phyloP scores from a whole-genome alignment of 352 stramenopile species.

The Phytopythium kandeliae region DNA sequence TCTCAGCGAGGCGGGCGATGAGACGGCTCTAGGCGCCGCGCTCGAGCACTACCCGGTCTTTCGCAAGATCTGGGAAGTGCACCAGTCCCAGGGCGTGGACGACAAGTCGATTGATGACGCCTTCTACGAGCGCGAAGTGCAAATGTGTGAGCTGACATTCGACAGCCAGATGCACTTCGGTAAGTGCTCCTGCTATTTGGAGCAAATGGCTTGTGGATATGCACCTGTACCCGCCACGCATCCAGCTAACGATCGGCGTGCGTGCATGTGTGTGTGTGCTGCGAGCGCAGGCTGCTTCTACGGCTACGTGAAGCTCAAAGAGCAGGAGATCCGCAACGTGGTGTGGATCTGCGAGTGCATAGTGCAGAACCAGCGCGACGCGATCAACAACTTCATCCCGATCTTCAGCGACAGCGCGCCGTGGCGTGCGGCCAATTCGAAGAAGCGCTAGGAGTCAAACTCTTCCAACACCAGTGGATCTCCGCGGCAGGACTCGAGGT shows the following conservation, averaged over 20 bases:
- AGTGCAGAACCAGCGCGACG: conserved; percentile 97
- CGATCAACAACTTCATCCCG: conserved; percentile 99
- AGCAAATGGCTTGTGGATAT: too few relatives aligned
- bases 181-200: conserved; percentile 18
- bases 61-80: conserved; percentile 96
- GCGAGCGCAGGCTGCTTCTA: conserved; percentile 89
- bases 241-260: too few relatives aligned
- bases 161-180: conserved; percentile 99
- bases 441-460: conserved; percentile 33
- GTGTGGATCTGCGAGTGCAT: conserved; percentile 99
- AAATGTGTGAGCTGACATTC: conserved; percentile 97
- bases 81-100: conserved; percentile 89
- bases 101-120: conserved; percentile 99
- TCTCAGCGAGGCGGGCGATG: conserved; percentile 91
- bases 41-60: conserved; percentile 96
- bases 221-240: too few relatives aligned
- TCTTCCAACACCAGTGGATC: too few relatives aligned
- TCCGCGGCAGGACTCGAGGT: too few relatives aligned
- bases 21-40: conserved; percentile 78
- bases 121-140: conserved; percentile 99
- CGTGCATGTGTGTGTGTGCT: neutral
- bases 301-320: conserved; percentile 99
- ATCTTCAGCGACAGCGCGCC: conserved; percentile 96
- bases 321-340: conserved; percentile 99
- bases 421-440: conserved; percentile 79